Base-by-base conservation (phyloP, 257 asterid species). In the Solanum medicagineum region DNA sequence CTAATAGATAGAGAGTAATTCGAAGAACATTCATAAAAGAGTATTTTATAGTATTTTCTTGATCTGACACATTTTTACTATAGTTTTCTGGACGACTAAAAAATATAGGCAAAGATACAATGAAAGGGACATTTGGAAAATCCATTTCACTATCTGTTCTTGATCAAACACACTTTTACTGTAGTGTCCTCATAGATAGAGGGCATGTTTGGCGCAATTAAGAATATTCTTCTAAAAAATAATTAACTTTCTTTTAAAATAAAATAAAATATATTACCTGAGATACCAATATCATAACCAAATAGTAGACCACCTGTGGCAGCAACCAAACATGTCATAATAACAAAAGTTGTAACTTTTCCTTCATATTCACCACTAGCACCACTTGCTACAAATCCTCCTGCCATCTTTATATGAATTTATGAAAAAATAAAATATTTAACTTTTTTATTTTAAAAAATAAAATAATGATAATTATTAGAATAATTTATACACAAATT, bases 251-350 rank as follows among this genome's bases (percentile, higher is more conserved):
- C 4, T 57, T 57, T 8, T 1, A 57, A 1, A 1, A 0, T 20
- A 57, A 56, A 20, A 20, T 0, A 59, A 59, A n/a, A 1, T n/a
- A 62, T 40, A 60, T 70, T 88, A 94, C 98, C 98, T 70, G 98
- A 95, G 75, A 95, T 94, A 5, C 98, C 98, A 2, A 95, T 91
- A 74, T 95, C 98, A 68, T 95, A 95, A 47, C 98, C 98, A 68
- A 95, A 95, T 49, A 95, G 93, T 10, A 95, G 91, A 20, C 98
- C 98, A 5, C 98, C 98, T 94, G 93, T 95, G 89, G 96, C 98
- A 1, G 98, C 98, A 36, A 94, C 91, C 81, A 95, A 85, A 85
- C 97, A 95, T 42, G 98, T 93, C 14, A 87, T 60, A 29, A 92
- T 87, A 45, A 94, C 98, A 83, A 92, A 92, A 3, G 85, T 82